phyloP scores from a whole-genome alignment of 768 basidiomycete genomes.

The Tricholoma terreum region DNA sequence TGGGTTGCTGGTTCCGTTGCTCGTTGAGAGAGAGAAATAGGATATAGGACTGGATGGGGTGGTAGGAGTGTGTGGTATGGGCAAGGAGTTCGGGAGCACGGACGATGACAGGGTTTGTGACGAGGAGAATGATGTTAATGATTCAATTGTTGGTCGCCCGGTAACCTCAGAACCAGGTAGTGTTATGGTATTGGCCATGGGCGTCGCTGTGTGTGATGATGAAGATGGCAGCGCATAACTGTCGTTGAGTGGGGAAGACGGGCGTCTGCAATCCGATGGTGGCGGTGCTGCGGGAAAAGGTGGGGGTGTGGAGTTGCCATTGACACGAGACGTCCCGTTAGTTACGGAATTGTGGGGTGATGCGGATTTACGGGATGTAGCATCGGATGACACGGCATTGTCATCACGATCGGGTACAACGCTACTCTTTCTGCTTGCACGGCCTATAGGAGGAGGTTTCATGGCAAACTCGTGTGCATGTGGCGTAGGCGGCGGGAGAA shows the following conservation, averaged over 20 bases:
- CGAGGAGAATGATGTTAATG: slow-evolving; percentile 1
- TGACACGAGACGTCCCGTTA: too few relatives aligned
- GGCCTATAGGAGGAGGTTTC: neutral
- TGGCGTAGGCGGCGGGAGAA: neutral
- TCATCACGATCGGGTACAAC: neutral
- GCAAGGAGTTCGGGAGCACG: too few relatives aligned
- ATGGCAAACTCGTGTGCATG: neutral
- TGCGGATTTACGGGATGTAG: too few relatives aligned
- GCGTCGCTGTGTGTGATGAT: slow-evolving; percentile 4
- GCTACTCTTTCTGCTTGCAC: neutral
- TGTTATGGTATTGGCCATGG: slow-evolving; percentile 1
- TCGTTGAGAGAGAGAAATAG: neutral
- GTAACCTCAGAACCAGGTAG: slow-evolving; percentile 9
- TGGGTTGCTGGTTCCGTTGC: neutral
- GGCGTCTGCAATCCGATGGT: too few relatives aligned
- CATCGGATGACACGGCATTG: neutral
- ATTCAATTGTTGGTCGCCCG: neutral
- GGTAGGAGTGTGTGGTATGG: slow-evolving; percentile 1
- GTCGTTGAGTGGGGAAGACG: too few relatives aligned
- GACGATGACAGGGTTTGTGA: too few relatives aligned
- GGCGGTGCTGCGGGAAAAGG: too few relatives aligned
- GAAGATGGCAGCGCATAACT: neutral
- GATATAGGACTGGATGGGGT: neutral
- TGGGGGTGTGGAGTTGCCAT: too few relatives aligned
- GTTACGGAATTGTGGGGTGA: too few relatives aligned